Evolutionary conservation across 768 basidiomycete genomes (phyloP), one percentile per base, ranked within the genome.

Genomic region (Leccinellum albellum): DNA sequence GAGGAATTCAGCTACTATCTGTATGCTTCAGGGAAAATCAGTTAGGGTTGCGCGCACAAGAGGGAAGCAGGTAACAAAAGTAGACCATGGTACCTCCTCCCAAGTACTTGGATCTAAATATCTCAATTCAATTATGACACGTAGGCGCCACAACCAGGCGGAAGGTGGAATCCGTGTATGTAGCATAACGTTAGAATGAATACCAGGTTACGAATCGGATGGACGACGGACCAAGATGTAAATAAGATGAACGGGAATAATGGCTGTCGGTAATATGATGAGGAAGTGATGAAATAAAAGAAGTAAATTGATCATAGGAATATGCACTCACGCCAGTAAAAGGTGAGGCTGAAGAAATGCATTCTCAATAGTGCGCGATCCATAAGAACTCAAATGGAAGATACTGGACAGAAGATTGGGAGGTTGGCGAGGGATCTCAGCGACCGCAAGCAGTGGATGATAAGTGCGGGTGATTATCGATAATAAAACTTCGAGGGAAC

Each of bases 401-500:
- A 40, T 32, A 33, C 33, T 17, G 28, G 28, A 46, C 20, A 29
- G 26, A 57, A 46, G 54, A 45, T 29, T 21, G 12, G 12, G 32
- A 42, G 46, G 47, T 35, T 21, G 49, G 31, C 26, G 44, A 50
- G 51, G 31, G 42, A 54, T 56, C 50, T 37, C 37, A 50, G 52
- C 29, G 32, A 53, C 50, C 10, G 28, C 57, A 53, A 35, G 54
- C 32, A 28, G 51, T 21, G 29, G 53, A 42, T 56, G 69, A 65
- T 67, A 67, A 58, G 63, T 58, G 58, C 56, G 56, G 55, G 24
- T 44, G 54, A 66, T 64, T 59, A 66, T 73, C 64, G 58, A 67
- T 65, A 49, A 44, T 58, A 60, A 59, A 46, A 53, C 61, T 59
- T 69, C 64, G 46, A 59, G 47, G 49, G 33, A 48, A 29, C 58